Percentiles rank a stretch among this genome's conserved stretches.
phyloP scores from a whole-genome alignment of 441 rosid species.

The Jatropha podagrica region DNA sequence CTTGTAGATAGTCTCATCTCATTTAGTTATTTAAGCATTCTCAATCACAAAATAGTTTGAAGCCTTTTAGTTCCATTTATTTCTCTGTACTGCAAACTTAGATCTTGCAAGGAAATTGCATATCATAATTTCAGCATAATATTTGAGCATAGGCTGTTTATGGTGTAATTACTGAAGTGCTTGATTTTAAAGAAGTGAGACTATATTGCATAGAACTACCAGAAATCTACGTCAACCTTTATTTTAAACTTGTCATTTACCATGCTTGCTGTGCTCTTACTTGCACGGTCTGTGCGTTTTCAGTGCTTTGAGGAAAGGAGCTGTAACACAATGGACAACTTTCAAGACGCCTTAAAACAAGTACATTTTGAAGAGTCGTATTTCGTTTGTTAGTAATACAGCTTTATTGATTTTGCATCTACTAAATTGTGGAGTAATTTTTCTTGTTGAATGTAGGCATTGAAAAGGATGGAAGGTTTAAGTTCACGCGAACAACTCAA shows the following conservation, averaged over 20 bases:
- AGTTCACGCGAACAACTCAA: slow-evolving; percentile 13
- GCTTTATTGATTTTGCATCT: not conserved
- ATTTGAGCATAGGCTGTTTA: not conserved
- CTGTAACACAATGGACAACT: slow-evolving; percentile 18
- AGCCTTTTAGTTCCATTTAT: not conserved
- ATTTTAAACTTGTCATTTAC: not conserved
- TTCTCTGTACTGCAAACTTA: not conserved
- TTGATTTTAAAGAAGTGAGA: not conserved
- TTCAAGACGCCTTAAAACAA: slow-evolving; percentile 28
- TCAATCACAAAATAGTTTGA: not conserved
- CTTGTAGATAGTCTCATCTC: not conserved
- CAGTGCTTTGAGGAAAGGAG: slow-evolving; percentile 33
- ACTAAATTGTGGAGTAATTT: not conserved
- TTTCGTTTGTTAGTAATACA: not conserved
- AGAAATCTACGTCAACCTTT: not conserved
- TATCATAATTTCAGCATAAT: not conserved
- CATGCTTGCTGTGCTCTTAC: not conserved
- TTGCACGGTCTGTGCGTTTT: slow-evolving; percentile 2
- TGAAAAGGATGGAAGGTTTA: slow-evolving; percentile 25
- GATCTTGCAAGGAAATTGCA: not conserved
- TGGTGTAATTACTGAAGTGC: not conserved
- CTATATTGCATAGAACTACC: not conserved
- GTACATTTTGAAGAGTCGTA: slow-evolving; percentile 6
- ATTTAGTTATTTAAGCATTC: not conserved
- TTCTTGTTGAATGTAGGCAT: slow-evolving; percentile 20